Conservation (phyloP, 2,329 filamentous ascomycete genomes). For the Colletotrichum spaethianum region DNA sequence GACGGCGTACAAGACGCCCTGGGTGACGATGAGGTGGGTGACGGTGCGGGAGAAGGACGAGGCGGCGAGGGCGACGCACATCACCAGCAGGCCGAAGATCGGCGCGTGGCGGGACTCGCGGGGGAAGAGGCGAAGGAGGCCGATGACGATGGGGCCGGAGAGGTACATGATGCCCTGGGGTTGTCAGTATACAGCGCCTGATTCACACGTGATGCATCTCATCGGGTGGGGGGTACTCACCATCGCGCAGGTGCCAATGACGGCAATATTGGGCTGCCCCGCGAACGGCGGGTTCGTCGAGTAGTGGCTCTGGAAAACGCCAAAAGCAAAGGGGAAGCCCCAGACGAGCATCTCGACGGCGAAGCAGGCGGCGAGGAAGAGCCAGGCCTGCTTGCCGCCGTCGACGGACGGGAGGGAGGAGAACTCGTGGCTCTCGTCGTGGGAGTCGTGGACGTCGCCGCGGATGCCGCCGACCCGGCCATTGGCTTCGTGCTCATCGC, state of each 20-base stretch:
- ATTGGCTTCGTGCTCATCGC: not conserved
- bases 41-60: slow-evolving; percentile 68
- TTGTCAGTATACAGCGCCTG: slow-evolving; percentile 4
- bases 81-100: slow-evolving; percentile 62
- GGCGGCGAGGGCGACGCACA: slow-evolving; percentile 66
- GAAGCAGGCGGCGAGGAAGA: slow-evolving; percentile 53
- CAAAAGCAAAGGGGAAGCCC: slow-evolving; percentile 78
- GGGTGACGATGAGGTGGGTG: slow-evolving; percentile 69
- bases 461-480: not conserved
- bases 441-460: slow-evolving; percentile 3
- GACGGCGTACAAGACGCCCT: slow-evolving; percentile 73
- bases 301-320: slow-evolving; percentile 81
- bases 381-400: slow-evolving; percentile 54
- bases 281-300: slow-evolving; percentile 70
- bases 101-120: slow-evolving; percentile 58
- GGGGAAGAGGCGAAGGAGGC: slow-evolving; percentile 59
- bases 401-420: slow-evolving; percentile 53
- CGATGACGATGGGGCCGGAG: slow-evolving; percentile 63
- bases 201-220: not conserved
- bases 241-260: slow-evolving; percentile 76
- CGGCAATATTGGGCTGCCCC: slow-evolving; percentile 67
- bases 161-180: slow-evolving; percentile 69
- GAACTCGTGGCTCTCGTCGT: slow-evolving; percentile 34
- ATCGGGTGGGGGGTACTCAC: slow-evolving; percentile 48
- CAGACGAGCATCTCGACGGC: slow-evolving; percentile 68